Evolutionary conservation across 2,329 filamentous ascomycete species (phyloP).

Genomic region (Fusarium dimerum): DNA sequence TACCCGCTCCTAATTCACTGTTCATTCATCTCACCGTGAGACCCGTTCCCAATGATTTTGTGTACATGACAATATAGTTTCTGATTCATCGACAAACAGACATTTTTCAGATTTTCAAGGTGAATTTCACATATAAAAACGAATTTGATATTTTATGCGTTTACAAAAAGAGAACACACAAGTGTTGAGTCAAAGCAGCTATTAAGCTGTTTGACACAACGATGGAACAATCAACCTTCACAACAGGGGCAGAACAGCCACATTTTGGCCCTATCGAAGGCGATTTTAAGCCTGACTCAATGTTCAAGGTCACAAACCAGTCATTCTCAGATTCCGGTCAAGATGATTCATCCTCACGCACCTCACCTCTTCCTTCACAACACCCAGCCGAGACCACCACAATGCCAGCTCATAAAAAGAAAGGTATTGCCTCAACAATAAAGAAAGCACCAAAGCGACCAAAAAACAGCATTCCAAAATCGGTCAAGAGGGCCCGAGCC

Average conservation of each 20-base stretch:
- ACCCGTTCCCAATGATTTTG: no score
- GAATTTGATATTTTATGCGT: no score
- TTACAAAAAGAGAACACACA: neutral
- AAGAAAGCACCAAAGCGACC: slow-evolving; percentile 45
- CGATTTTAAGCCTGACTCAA: slow-evolving; percentile 28
- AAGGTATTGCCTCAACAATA: slow-evolving; percentile 42
- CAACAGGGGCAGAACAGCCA: slow-evolving; percentile 27
- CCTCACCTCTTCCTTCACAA: slow-evolving; percentile 31
- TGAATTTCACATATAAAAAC: no score
- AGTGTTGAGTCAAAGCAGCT: slow-evolving; percentile 24
- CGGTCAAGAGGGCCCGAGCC: slow-evolving; percentile 34
- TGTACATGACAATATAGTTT: no score
- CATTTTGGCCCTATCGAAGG: slow-evolving; percentile 30
- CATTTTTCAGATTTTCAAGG: no score
- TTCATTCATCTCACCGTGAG: no score
- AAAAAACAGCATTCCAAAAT: slow-evolving; percentile 34
- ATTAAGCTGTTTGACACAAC: slow-evolving; percentile 6
- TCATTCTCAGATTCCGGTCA: slow-evolving; percentile 17
- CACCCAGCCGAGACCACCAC: slow-evolving; percentile 34
- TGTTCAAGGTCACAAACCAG: slow-evolving; percentile 24
- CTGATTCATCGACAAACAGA: no score
- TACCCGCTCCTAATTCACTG: slow-evolving; percentile 2
- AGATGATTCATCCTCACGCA: slow-evolving; percentile 24
- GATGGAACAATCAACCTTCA: slow-evolving; percentile 32
- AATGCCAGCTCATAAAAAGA: slow-evolving; percentile 38